phyloP scores from a whole-genome alignment of 2,329 filamentous ascomycete species.

The Trichoderma endophyticum region DNA sequence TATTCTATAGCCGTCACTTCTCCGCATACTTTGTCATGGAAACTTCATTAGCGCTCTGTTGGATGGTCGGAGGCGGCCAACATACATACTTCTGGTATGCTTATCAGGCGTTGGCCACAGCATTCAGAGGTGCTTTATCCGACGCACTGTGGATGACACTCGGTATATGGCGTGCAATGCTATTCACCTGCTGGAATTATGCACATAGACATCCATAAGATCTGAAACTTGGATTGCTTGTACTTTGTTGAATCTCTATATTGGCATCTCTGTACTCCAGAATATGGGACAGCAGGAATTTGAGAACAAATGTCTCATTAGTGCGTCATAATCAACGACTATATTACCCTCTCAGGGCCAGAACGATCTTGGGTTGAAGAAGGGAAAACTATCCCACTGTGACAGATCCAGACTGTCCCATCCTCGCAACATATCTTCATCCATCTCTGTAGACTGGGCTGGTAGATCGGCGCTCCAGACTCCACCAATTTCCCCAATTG shows the following conservation, averaged over 20 bases:
- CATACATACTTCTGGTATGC: background rate
- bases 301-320: background rate
- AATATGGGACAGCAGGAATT: background rate
- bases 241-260: background rate
- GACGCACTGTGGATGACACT: background rate
- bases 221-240: background rate
- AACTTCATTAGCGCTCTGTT: background rate
- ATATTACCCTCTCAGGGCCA: background rate
- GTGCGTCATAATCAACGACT: too few species aligned
- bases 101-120: background rate
- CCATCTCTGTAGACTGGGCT: constrained; percentile 12
- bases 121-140: background rate
- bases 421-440: constrained; percentile 24
- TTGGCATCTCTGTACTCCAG: background rate
- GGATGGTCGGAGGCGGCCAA: background rate
- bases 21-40: background rate
- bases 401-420: constrained; percentile 33
- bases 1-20: background rate
- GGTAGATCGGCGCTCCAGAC: constrained; percentile 17
- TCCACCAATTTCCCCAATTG: constrained; percentile 9
- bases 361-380: constrained; percentile 8
- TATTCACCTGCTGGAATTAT: background rate
- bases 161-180: too few species aligned
- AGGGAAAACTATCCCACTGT: constrained; percentile 34
- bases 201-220: background rate